phyloP scores from a whole-genome alignment of 768 basidiomycete species.

The Psilocybe cubensis region DNA sequence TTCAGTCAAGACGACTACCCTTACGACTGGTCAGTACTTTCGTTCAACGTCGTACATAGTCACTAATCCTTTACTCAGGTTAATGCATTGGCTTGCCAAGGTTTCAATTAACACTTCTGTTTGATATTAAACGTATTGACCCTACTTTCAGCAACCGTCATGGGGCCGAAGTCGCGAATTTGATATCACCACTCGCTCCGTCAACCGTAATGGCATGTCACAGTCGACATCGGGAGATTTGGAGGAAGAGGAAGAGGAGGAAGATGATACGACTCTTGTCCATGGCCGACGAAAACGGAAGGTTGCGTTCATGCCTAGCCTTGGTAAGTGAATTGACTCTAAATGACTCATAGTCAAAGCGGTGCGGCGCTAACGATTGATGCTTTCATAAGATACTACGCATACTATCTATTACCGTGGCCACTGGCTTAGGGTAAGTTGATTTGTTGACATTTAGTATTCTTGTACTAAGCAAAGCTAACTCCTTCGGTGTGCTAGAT shows the following conservation, averaged over 20 bases:
- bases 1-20: slow-evolving; percentile 89
- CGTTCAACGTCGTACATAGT: slow-evolving; percentile 8
- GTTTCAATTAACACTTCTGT: slow-evolving; percentile 31
- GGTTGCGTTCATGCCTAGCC: slow-evolving; percentile 85
- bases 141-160: slow-evolving; percentile 74
- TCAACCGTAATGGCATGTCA: slow-evolving; percentile 64
- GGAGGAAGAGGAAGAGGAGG: slow-evolving; percentile 72
- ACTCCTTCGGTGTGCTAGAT: slow-evolving; percentile 49
- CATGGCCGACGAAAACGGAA: slow-evolving; percentile 76
- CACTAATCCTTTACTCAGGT: slow-evolving; percentile 44
- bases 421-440: slow-evolving; percentile 80
- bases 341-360: slow-evolving; percentile 18
- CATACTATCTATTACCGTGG: slow-evolving; percentile 91
- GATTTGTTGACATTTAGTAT: slow-evolving; percentile 10
- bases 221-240: slow-evolving; percentile 75
- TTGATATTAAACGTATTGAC: slow-evolving; percentile 4
- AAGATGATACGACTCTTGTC: slow-evolving; percentile 54
- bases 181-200: slow-evolving; percentile 83
- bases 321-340: slow-evolving; percentile 49
- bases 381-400: slow-evolving; percentile 63
- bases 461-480: slow-evolving; percentile 19
- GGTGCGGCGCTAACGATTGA: slow-evolving; percentile 11
- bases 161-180: slow-evolving; percentile 90
- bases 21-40: slow-evolving; percentile 69
- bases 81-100: slow-evolving; percentile 91